phyloP scores from a whole-genome alignment of 2,329 filamentous ascomycete species.

The Penicillium sp. region DNA sequence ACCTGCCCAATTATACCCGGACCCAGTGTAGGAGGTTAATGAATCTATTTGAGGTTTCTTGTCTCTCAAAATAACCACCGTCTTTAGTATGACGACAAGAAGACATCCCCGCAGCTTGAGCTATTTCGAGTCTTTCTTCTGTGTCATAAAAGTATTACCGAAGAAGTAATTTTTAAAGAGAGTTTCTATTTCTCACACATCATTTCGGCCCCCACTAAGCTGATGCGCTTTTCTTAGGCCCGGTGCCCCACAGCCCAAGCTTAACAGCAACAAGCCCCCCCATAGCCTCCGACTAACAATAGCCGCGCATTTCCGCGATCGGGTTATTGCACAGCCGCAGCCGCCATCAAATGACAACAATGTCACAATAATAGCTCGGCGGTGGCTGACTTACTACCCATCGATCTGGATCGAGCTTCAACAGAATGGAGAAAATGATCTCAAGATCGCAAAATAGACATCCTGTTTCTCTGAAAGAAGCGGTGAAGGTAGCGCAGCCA shows the following conservation, averaged over 20 bases:
- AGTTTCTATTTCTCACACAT: not conserved
- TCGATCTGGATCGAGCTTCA: constrained; percentile 1
- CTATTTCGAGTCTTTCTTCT: not conserved
- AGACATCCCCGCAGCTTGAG: not conserved
- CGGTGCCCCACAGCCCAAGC: not conserved
- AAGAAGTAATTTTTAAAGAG: not conserved
- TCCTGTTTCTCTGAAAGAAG: not conserved
- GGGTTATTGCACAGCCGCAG: constrained; percentile 6
- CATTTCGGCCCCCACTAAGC: constrained; percentile 8
- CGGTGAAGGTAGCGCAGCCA: not conserved
- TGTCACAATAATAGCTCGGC: not conserved
- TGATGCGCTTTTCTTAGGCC: constrained; percentile 6
- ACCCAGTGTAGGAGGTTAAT: not conserved
- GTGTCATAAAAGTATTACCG: not conserved
- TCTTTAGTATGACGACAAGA: not conserved
- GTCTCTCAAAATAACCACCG: not conserved
- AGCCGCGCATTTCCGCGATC: constrained; percentile 1
- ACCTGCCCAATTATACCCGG: not conserved
- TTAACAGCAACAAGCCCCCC: not conserved
- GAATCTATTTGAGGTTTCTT: not conserved
- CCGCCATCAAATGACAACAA: not conserved
- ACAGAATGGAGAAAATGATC: no score
- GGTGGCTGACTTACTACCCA: not conserved
- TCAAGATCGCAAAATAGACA: not conserved
- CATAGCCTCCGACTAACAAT: not conserved